Evolutionary conservation across 768 basidiomycete species (phyloP).

Genomic region (Mycena crocata): DNA sequence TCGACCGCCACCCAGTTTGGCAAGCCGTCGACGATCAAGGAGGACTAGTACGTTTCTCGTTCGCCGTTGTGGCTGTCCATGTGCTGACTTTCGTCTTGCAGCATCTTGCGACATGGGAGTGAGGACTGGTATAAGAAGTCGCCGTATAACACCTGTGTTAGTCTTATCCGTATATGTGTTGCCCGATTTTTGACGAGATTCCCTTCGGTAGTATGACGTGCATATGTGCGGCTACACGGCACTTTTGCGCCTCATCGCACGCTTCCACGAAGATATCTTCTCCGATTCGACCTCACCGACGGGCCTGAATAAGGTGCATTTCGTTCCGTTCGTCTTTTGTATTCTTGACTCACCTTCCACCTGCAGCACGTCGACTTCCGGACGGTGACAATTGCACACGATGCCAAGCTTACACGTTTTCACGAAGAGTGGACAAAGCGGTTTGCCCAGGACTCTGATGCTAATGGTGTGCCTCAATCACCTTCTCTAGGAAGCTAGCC

Average conservation of each 20-base stretch:
- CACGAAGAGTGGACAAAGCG: conserved; percentile 74
- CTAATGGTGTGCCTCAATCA: conserved; percentile 54
- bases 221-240: conserved; percentile 81
- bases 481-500: not conserved
- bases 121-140: conserved; percentile 82
- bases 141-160: conserved; percentile 67
- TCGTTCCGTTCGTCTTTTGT: conserved; percentile 8
- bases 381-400: conserved; percentile 69
- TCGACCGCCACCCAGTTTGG: conserved; percentile 91
- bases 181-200: not conserved
- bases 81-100: conserved; percentile 34
- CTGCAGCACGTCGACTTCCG: conserved; percentile 75
- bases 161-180: conserved; percentile 31
- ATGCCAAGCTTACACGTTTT: conserved; percentile 66
- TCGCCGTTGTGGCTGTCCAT: not conserved
- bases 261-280: conserved; percentile 83
- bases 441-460: conserved; percentile 71
- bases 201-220: conserved; percentile 71
- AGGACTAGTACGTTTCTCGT: conserved; percentile 71
- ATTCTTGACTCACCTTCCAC: not conserved
- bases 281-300: conserved; percentile 75
- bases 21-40: conserved; percentile 89
- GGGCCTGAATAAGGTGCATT: conserved; percentile 75
- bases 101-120: conserved; percentile 74
- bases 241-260: conserved; percentile 75